phyloP scores from a whole-genome alignment of 2,329 filamentous ascomycete genomes.

The Colletotrichum echinochloae region DNA sequence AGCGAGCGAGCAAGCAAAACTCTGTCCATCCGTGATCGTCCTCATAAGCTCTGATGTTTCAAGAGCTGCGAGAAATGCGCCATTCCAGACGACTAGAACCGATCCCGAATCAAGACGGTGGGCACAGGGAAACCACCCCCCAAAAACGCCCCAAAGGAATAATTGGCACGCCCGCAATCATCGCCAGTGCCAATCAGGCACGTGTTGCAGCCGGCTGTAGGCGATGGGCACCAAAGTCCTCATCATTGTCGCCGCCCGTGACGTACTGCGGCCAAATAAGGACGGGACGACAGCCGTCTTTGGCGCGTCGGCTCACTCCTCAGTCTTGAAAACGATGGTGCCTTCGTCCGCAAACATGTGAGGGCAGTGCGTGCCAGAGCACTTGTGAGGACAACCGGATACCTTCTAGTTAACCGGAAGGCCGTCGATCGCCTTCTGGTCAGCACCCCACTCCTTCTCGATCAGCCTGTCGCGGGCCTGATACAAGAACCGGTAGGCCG shows the following conservation, averaged over 20 bases:
- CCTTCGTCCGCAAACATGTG: not conserved
- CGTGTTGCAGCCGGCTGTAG: conserved; percentile 10
- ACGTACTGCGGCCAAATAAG: not conserved
- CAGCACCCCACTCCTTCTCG: conserved; percentile 78
- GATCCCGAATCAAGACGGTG: conserved; percentile 11
- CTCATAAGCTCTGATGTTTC: conserved; percentile 23
- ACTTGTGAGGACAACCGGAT: conserved; percentile 1
- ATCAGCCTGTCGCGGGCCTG: conserved; percentile 79
- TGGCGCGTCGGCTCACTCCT: not conserved
- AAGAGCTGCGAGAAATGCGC: conserved; percentile 23
- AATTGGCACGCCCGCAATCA: not conserved
- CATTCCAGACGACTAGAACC: conserved; percentile 25
- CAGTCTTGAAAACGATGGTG: not conserved
- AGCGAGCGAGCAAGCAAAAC: not conserved
- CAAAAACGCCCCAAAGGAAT: conserved; percentile 8
- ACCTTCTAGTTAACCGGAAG: conserved; percentile 63
- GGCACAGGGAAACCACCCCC: conserved; percentile 31
- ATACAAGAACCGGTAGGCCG: conserved; percentile 91
- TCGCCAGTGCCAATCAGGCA: not conserved
- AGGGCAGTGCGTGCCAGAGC: not conserved
- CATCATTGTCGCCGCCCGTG: too few species aligned
- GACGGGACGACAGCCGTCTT: not conserved
- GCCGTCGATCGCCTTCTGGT: conserved; percentile 77
- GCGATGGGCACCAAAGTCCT: not conserved
- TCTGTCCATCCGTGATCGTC: conserved; percentile 9